Evolutionary conservation across 2,329 filamentous ascomycete genomes (phyloP).

Genomic region (Pseudohalonectria lignicola): DNA sequence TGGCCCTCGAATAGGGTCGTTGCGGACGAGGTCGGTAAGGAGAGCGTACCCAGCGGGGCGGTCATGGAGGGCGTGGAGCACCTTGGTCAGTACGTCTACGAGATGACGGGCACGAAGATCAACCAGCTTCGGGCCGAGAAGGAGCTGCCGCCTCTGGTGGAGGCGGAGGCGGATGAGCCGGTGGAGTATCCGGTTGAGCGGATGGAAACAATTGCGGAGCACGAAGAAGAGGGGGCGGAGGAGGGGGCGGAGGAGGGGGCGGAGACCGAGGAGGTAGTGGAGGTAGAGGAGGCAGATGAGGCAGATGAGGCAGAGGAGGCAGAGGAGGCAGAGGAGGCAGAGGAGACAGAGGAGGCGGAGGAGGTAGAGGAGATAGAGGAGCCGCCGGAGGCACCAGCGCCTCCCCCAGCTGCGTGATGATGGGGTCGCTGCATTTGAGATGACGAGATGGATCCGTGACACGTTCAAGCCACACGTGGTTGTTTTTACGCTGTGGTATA

Average conservation of each 20-base stretch:
- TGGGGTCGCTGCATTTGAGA: no score
- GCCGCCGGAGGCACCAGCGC: no score
- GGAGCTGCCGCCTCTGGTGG: slow-evolving; percentile 11
- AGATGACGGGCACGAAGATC: slow-evolving; percentile 69
- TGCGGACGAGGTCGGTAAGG: slow-evolving; percentile 31
- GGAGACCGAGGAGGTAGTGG: slow-evolving; percentile 8
- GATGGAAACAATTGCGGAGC: slow-evolving; percentile 10
- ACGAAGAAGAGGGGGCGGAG: slow-evolving; percentile 10
- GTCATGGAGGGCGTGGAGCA: slow-evolving; percentile 90
- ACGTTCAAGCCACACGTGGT: no score
- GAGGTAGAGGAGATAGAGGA: no score
- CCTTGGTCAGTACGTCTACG: slow-evolving; percentile 87
- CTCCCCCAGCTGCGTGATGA: no score
- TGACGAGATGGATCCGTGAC: no score
- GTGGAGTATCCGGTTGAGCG: slow-evolving; percentile 5
- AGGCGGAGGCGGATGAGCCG: not conserved
- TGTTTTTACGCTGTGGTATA: no score
- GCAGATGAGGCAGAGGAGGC: slow-evolving; percentile 10
- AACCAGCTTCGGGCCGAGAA: slow-evolving; percentile 34
- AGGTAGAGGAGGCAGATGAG: slow-evolving; percentile 6
- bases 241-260: slow-evolving; percentile 16
- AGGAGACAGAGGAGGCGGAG: no score
- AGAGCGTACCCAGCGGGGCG: slow-evolving; percentile 43
- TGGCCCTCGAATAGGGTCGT: slow-evolving; percentile 55
- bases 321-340: no score